Evolutionary conservation across 805 yeast species (phyloP).

Genomic region (Deakozyma indianensis): DNA sequence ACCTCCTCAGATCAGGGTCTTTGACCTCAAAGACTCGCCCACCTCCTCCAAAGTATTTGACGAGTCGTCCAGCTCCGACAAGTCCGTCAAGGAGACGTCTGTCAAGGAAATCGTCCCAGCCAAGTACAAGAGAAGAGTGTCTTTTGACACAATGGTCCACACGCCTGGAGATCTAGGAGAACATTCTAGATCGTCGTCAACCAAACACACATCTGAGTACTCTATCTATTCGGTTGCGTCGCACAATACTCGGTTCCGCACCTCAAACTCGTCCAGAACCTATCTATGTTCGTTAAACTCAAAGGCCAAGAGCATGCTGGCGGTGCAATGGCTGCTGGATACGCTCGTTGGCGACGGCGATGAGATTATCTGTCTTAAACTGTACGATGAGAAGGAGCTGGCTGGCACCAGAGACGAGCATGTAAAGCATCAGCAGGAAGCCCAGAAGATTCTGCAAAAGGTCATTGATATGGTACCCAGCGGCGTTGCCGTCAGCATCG

Average conservation of each 20-base stretch:
- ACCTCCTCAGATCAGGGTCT: not conserved
- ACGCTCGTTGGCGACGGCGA: conserved; percentile 11
- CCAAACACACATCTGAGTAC: not conserved
- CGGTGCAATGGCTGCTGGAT: conserved; percentile 10
- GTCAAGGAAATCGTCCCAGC: not conserved
- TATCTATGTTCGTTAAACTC: conserved; percentile 9
- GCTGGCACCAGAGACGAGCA: not conserved
- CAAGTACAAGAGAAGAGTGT: not conserved
- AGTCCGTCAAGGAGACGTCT: not conserved
- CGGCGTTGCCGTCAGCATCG: conserved; percentile 18
- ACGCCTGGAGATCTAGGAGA: not conserved
- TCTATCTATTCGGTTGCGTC: not conserved
- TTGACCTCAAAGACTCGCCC: not conserved
- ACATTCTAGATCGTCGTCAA: not conserved
- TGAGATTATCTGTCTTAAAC: conserved; percentile 11
- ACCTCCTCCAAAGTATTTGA: not conserved
- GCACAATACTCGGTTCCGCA: not conserved
- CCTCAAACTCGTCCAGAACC: conserved; percentile 7
- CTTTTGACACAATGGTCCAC: not conserved
- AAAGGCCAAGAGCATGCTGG: conserved; percentile 6
- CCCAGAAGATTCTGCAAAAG: conserved; percentile 7
- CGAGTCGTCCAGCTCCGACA: not conserved
- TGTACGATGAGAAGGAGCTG: conserved; percentile 4
- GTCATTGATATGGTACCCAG: conserved; percentile 6
- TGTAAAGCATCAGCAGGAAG: conserved; percentile 8